Evolutionary conservation across 2,329 filamentous ascomycete genomes (phyloP).

Genomic region (Penicillium sclerotigenum): DNA sequence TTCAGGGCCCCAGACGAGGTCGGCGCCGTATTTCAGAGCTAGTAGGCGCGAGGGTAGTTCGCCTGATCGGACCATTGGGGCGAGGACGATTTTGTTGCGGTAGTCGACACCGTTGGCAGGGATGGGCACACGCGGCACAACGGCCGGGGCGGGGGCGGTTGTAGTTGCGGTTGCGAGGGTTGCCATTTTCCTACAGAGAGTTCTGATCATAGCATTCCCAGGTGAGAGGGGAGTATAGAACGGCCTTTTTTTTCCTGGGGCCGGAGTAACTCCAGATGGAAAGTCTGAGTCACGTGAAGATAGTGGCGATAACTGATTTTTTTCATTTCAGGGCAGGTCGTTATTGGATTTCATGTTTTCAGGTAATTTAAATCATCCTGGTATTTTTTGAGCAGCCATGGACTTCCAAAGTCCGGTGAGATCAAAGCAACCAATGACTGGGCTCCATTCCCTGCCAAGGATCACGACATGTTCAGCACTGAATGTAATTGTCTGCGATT

Average conservation of each 20-base stretch:
- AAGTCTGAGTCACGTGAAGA: constrained; percentile 13
- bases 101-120: constrained; percentile 89
- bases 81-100: constrained; percentile 86
- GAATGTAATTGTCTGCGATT: background rate
- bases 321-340: background rate
- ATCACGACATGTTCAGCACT: constrained; percentile 3
- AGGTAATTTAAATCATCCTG: background rate
- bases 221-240: background rate
- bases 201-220: constrained; percentile 41
- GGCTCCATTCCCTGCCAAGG: background rate
- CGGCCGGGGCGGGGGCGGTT: constrained; percentile 15
- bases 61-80: constrained; percentile 97
- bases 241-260: constrained; percentile 8
- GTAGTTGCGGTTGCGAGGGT: constrained; percentile 28
- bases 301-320: constrained; percentile 4
- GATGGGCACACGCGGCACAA: constrained; percentile 70
- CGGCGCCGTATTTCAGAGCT: constrained; percentile 90
- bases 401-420: background rate
- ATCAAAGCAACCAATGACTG: background rate
- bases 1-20: constrained; percentile 96
- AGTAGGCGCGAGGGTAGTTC: constrained; percentile 86
- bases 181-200: constrained; percentile 56
- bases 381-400: background rate
- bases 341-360: background rate
- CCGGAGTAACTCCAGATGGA: background rate